These are phyloP conservation scores for Ustilago hordei DNA, from an alignment of 1,284 basidiomycete species.

Conservation along the genomic window DNA sequence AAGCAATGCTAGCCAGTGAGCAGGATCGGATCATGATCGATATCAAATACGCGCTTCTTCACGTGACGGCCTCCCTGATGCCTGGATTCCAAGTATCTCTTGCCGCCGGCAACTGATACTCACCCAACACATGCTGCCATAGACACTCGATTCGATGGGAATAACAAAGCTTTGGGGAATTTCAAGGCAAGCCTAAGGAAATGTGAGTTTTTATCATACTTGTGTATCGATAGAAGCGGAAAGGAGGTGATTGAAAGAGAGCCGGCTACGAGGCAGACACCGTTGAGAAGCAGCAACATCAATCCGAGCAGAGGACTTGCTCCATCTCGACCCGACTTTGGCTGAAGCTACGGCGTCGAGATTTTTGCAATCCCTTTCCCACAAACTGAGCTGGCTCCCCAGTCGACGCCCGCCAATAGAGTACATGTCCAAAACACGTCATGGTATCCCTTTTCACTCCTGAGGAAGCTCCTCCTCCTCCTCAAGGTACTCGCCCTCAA, in stretches of 20 bases:
- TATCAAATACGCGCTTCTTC: not conserved
- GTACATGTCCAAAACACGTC: slow-evolving; percentile 8
- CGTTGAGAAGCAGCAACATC: not conserved
- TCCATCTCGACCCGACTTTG: slow-evolving; percentile 11
- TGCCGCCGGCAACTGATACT: not conserved
- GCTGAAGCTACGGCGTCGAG: slow-evolving; percentile 12
- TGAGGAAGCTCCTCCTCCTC: slow-evolving; percentile 59
- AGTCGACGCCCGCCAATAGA: not conserved
- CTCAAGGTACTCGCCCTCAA: slow-evolving; percentile 67
- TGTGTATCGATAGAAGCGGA: slow-evolving; percentile 18
- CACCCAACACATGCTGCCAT: not conserved
- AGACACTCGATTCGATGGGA: not conserved
- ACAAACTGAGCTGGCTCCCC: not conserved
- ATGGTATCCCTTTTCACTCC: slow-evolving; percentile 27
- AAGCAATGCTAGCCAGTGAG: too few relatives aligned
- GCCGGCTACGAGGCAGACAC: slow-evolving; percentile 8
- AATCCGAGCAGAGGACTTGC: not conserved
- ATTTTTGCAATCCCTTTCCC: not conserved
- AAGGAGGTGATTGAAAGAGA: slow-evolving; percentile 4
- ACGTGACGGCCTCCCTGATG: not conserved
- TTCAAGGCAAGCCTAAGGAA: not conserved
- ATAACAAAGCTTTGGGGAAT: slow-evolving; percentile 5
- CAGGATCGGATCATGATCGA: too few relatives aligned
- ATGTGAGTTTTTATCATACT: not conserved
- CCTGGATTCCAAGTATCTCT: too few relatives aligned